Evolutionary conservation across 306 rosid species (phyloP), one percentile per base, ranked within the genome.

Genomic region (Senna siamea): DNA sequence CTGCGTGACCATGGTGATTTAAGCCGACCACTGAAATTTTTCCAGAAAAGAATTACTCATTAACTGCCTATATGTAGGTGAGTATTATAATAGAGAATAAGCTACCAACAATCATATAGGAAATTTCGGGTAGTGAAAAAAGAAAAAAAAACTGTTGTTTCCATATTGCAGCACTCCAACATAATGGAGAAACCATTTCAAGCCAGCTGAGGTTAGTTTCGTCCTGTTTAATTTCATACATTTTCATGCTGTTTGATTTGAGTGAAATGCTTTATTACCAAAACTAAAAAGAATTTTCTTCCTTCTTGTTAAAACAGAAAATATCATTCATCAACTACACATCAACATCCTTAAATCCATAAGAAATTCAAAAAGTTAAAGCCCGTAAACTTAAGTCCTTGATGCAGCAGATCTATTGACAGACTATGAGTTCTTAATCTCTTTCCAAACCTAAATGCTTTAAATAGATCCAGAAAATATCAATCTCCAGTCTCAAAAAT

Each of bases 1-100:
- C 91, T 82, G 46, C 97, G 96, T 18, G 99, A 95, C 99, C 99
- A 95, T 5, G 99, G 97, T 67, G 99, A 95, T 86, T 95, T 95
- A 79, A 88, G 99, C 56, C 93, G 93, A 23, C 85, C 90, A 77
- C 99, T 95, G 93, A 70, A 80, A 89, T 61, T 50, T 72, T 35
- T 58, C 48, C 69, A 66, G 28, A 75, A 53, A 44, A 5, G 51
- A 61, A 67, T 48, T 19, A 50, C 48, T 67, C 47, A 28, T 54
- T 23, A 72, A 43, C 5, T 9, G 30, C 30, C 30, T 26, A 26
- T 5, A 17, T 59, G 65, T 48, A 19, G 53, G 52, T 7, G 47
- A 51, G 52, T 17, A 58, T 61, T 28, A 14, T 58, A 60, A 30
- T 4, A 28, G 34, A 78, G 17, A 76, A 74, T 12, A 50, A 41